These are phyloP conservation scores for Inga leiocalycina DNA, from an alignment of 306 rosid genomes.

Conservation along the genomic window DNA sequence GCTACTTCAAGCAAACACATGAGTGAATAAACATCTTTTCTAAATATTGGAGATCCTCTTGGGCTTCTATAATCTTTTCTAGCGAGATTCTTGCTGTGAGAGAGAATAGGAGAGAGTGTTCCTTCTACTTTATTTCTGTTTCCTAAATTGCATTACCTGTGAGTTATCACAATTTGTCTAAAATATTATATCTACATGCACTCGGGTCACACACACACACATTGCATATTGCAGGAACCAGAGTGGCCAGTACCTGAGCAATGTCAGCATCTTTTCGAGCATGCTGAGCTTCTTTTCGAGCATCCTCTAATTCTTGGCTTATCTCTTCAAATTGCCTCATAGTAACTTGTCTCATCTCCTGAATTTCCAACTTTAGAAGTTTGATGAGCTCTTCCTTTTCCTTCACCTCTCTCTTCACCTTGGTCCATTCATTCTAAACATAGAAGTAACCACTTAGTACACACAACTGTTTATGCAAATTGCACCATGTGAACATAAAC, in stretches of 20 bases:
- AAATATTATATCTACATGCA: too few species aligned
- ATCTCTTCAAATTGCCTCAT: not conserved
- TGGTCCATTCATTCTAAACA: not conserved
- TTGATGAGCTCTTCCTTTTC: too few species aligned
- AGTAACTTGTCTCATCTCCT: not conserved
- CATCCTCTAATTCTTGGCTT: not conserved
- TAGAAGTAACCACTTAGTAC: not conserved
- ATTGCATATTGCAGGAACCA: not conserved
- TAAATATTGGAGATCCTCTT: too few species aligned
- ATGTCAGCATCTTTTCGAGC: not conserved
- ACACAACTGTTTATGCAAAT: not conserved
- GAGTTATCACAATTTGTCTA: too few species aligned
- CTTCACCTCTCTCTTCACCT: not conserved
- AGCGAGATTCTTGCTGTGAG: too few species aligned
- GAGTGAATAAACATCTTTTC: too few species aligned
- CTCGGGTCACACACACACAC: too few species aligned
- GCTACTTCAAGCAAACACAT: too few species aligned
- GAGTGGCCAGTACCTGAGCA: not conserved
- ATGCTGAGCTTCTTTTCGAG: not conserved
- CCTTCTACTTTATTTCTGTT: too few species aligned
- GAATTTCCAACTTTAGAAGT: not conserved
- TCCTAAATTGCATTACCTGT: too few species aligned
- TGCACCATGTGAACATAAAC: not conserved
- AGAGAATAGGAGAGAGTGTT: too few species aligned
- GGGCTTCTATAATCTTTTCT: too few species aligned